Conservation (phyloP, 352 stramenopile species). For the Globisporangium lucens region DNA sequence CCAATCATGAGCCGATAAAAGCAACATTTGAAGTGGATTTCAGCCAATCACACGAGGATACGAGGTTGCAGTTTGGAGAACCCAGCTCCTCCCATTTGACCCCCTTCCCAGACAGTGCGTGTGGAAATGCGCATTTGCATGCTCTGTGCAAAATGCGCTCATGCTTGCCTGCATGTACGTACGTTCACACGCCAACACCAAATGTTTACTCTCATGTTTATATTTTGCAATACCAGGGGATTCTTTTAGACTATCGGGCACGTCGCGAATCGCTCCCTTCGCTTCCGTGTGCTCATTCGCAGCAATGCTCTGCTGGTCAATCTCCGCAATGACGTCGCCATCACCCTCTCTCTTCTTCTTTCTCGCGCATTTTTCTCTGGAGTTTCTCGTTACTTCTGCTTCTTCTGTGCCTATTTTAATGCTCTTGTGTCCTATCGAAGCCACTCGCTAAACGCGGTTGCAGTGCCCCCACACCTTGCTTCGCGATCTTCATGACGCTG, state of each 20-base stretch:
- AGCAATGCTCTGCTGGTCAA: background rate
- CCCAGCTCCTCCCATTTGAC: slow-evolving; percentile 6
- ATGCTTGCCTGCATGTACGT: background rate
- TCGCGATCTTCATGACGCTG: background rate
- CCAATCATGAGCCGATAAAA: background rate
- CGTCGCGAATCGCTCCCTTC: slow-evolving; percentile 5
- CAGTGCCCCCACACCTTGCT: background rate
- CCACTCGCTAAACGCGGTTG: background rate
- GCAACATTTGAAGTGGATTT: background rate
- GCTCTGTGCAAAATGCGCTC: background rate
- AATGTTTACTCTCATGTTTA: slow-evolving; percentile 8
- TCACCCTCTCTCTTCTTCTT: background rate
- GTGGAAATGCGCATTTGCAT: slow-evolving; percentile 2
- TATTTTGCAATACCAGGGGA: background rate
- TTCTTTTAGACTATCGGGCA: background rate
- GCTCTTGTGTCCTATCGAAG: slow-evolving; percentile 16
- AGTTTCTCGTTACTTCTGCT: background rate
- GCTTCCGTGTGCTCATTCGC: background rate
- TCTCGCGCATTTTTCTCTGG: background rate
- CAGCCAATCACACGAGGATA: background rate
- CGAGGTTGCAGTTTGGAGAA: background rate
- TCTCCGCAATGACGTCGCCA: background rate
- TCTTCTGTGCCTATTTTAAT: slow-evolving; percentile 15
- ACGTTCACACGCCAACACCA: background rate
- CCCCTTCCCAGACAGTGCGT: background rate